Evolutionary conservation across 208 protist species (phyloP), one percentile per base, ranked within the genome.

Genomic region (Jaenimonas drosophilae): DNA sequence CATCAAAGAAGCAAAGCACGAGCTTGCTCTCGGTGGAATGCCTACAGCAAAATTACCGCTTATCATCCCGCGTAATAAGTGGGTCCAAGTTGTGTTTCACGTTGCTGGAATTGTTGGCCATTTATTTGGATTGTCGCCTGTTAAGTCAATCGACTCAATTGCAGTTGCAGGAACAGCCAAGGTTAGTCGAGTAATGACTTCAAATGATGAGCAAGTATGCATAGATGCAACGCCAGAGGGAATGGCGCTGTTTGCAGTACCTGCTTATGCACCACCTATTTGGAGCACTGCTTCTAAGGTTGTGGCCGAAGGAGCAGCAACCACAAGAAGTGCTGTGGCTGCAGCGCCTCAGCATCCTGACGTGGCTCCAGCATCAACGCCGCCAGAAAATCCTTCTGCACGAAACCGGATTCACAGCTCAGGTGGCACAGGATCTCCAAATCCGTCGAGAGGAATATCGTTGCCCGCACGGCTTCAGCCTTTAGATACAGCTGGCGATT

Each of bases 71-170:
- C 57, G 78, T 1, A 80, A 67, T 53, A 58, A 70, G 30, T 91
- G 83, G 79, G 79, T 91, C n/a, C 83, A 91, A 48, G 74, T 88
- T 6, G 67, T 91, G 0, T 77, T 91, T 56, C 77, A 91, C 49
- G 21, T 91, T 11, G 59, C 60, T 9, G 83, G 83, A 16, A 91
- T 88, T 12, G 47, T 81, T 26, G 59, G 54, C 3, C 50, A 76
- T 26, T 52, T 91, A 14, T 80, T 91, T 37, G 34, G 64, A 28
- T 56, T 86, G 14, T 51, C 70, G 9, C 58, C 66, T 14, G 66
- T 86, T 37, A 68, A 71, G 24, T 76, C 40, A 26, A 82, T 91
- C 29, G 78, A 88, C 50, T 46, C 53, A 1, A 67, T 91, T 46
- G 51, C 70, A 14, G 42, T 91, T 27, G 61, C 41, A 20, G 83